Conservation (phyloP, 2,329 filamentous ascomycete genomes). For the Exophiala phaeomuriformis region DNA sequence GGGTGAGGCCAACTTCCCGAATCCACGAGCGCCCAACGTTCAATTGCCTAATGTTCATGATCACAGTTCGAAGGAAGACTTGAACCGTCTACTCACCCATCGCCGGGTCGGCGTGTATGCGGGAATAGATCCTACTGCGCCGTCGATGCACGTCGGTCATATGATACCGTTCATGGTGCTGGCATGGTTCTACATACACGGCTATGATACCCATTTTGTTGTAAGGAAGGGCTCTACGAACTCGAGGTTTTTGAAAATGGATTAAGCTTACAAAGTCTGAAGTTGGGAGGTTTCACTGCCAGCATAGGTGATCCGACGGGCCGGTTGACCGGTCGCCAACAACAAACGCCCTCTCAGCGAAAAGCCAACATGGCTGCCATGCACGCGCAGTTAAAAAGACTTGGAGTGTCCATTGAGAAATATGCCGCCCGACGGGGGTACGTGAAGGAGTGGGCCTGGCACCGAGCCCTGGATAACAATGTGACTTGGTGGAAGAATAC, state of each 20-base stretch:
- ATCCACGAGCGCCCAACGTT: not conserved
- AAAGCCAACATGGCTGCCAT: constrained; percentile 44
- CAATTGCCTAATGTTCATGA: not conserved
- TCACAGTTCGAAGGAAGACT: constrained; percentile 36
- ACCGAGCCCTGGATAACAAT: constrained; percentile 68
- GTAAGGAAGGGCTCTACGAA: constrained; percentile 32
- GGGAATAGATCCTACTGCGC: constrained; percentile 45
- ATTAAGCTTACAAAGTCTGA: constrained; percentile 22
- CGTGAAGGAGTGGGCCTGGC: constrained; percentile 56
- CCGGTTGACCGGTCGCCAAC: constrained; percentile 36
- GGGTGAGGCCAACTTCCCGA: constrained; percentile 32
- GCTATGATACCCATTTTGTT: constrained; percentile 40
- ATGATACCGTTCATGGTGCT: constrained; percentile 47
- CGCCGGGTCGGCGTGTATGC: constrained; percentile 43
- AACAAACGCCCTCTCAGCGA: constrained; percentile 33
- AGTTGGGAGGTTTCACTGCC: constrained; percentile 44
- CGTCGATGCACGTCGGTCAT: constrained; percentile 45
- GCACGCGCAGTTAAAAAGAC: constrained; percentile 47
- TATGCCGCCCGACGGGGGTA: constrained; percentile 61
- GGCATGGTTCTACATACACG: constrained; percentile 45
- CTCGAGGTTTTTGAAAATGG: no score
- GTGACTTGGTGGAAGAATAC: constrained; percentile 70
- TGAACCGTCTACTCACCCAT: constrained; percentile 40
- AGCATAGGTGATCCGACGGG: constrained; percentile 43
- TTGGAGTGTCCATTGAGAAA: constrained; percentile 67